Percentiles rank a stretch among this genome's conserved stretches.
phyloP scores from a whole-genome alignment of 2,329 filamentous ascomycete species.

The Rugonectria rugulosa region DNA sequence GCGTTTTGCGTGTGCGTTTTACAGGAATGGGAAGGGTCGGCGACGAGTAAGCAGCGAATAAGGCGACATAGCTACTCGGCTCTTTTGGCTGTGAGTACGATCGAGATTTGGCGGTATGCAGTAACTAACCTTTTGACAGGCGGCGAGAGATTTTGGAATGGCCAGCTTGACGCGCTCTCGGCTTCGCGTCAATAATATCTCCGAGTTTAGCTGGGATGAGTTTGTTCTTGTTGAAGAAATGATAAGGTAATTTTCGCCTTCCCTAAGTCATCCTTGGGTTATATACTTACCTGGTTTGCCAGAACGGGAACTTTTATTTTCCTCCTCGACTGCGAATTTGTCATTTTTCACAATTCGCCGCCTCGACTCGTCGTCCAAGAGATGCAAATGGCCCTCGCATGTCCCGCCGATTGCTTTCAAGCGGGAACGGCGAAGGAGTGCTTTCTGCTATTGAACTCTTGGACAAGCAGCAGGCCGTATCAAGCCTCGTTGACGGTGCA shows the following conservation, averaged over 20 bases:
- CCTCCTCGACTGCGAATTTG: constrained; percentile 2
- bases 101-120: neutral
- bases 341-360: constrained; percentile 1
- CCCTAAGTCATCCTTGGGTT: too few relatives aligned
- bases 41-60: neutral
- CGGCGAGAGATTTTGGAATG: constrained; percentile 1
- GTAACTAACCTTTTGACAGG: neutral
- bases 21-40: constrained; percentile 9
- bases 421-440: constrained; percentile 4
- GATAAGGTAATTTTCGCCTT: too few relatives aligned
- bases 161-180: neutral
- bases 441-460: neutral
- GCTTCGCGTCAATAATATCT: neutral
- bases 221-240: neutral
- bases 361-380: constrained; percentile 2
- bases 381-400: neutral
- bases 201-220: neutral
- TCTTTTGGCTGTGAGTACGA: neutral
- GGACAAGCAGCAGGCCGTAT: neutral
- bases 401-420: constrained; percentile 4
- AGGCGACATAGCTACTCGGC: constrained; percentile 1
- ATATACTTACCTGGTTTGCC: neutral
- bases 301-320: constrained; percentile 6
- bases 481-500: neutral
- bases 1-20: neutral